A percentile compares a stretch with the other conserved stretches of the same genome.
Conservation (phyloP, 805 yeast species). For the Blastobotrys mokoenaii region DNA sequence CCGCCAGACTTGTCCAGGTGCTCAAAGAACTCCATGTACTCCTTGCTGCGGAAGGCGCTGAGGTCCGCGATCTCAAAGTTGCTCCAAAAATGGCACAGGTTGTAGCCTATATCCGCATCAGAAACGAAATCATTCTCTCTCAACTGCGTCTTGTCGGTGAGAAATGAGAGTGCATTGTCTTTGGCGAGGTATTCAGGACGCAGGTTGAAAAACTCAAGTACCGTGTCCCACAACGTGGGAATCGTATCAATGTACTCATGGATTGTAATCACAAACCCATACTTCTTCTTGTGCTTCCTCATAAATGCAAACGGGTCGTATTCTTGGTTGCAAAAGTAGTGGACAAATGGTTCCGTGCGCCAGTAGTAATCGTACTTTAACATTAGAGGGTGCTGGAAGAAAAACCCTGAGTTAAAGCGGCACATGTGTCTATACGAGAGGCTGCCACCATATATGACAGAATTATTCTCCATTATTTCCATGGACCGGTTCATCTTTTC, state of each 20-base stretch:
- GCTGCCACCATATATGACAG: slow-evolving; percentile 57
- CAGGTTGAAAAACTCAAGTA: slow-evolving; percentile 54
- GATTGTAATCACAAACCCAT: slow-evolving; percentile 80
- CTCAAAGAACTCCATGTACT: slow-evolving; percentile 59
- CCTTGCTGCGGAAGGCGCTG: slow-evolving; percentile 63
- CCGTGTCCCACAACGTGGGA: slow-evolving; percentile 71
- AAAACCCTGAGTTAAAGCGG: slow-evolving; percentile 84
- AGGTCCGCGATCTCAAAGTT: slow-evolving; percentile 76
- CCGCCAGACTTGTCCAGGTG: slow-evolving; percentile 67
- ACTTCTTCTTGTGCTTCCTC: slow-evolving; percentile 67
- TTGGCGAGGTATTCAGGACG: slow-evolving; percentile 56
- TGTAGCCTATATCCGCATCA: slow-evolving; percentile 54
- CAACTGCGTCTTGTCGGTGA: slow-evolving; percentile 42
- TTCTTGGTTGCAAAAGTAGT: slow-evolving; percentile 67
- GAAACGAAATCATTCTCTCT: slow-evolving; percentile 34
- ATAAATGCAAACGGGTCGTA: slow-evolving; percentile 77
- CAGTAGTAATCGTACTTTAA: slow-evolving; percentile 79
- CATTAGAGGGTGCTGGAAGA: slow-evolving; percentile 70
- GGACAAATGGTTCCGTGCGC: slow-evolving; percentile 91
- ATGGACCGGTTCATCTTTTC: slow-evolving; percentile 42
- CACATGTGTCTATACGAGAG: slow-evolving; percentile 87
- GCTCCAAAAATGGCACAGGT: slow-evolving; percentile 83
- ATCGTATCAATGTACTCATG: slow-evolving; percentile 80
- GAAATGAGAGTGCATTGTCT: slow-evolving; percentile 50
- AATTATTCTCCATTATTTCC: slow-evolving; percentile 32